Evolutionary conservation across 768 basidiomycete genomes (phyloP), one percentile per base, ranked within the genome.

Genomic region (Phylloporus sp.): DNA sequence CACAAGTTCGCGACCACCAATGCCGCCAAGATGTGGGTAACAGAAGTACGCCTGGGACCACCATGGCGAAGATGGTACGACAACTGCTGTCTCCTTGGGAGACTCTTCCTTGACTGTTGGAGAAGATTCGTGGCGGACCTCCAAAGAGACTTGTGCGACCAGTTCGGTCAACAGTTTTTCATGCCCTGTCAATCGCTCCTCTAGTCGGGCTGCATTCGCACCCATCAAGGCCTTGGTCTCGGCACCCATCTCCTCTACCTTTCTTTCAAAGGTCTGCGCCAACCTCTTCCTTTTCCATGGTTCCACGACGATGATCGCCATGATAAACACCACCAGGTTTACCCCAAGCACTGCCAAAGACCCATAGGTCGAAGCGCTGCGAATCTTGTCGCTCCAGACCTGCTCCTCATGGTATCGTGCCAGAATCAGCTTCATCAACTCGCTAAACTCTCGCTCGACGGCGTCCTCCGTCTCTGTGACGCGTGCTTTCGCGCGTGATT

Each of bases 371-470:
- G 91, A 93, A 24, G 88, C 87, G 59, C 90, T 92, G 31, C 97
- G 84, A 53, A 99, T 97, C 72, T 99, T 99, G 76, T 99, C 95
- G 47, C 91, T 93, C 97, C 97, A 99, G 3, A 97, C 84, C 68
- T 99, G 97, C 67, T 99, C 97, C 71, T 97, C 95, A 72, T 98
- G 95, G 69, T 98, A 98, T 34, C 95, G 80, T 44, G 82, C 84
- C 52, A 99, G 79, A 62, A 98, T 98, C 10, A 80, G 76, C 50
- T 84, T 84, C 86, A 95, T 90, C 57, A 97, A 78, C 64, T 84
- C 86, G 62, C 78, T 85, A 66, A 98, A 97, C 59, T 87, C 90
- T 40, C 80, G 80, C 58, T 99, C 97, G 16, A 93, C 91, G 2
- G 79, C 81, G 45, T 81, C 79, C 59, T 99, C 97, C 3, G 81